Evolutionary conservation across 257 asterid species (phyloP).

Genomic region (Avicennia marina): DNA sequence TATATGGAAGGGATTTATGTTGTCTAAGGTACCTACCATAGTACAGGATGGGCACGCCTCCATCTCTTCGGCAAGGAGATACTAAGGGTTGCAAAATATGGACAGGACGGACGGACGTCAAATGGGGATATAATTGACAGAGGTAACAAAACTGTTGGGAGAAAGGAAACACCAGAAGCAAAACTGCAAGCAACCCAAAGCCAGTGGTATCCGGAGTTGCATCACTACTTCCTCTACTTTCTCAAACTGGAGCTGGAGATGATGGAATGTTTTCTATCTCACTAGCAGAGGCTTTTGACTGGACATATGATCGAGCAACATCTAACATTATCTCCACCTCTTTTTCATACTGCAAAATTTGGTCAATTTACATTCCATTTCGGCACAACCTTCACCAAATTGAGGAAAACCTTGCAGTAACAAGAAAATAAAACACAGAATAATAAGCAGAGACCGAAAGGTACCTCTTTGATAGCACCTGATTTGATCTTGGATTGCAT

Average conservation of each 20-base stretch:
- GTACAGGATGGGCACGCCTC: no score
- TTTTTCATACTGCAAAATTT: slow-evolving; percentile 80
- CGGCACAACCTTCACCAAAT: not conserved
- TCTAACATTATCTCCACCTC: slow-evolving; percentile 87
- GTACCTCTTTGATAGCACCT: slow-evolving; percentile 85
- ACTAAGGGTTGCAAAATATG: no score
- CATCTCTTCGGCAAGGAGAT: no score
- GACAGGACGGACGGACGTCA: slow-evolving; percentile 4
- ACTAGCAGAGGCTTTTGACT: slow-evolving; percentile 37
- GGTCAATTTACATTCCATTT: not conserved
- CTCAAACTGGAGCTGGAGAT: slow-evolving; percentile 30
- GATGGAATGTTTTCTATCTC: slow-evolving; percentile 27
- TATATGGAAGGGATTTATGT: no score
- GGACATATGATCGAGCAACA: slow-evolving; percentile 59
- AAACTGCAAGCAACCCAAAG: slow-evolving; percentile 10
- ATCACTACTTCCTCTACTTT: slow-evolving; percentile 22
- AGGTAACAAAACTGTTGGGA: no score
- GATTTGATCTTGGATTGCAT: slow-evolving; percentile 95
- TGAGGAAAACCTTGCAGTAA: no score
- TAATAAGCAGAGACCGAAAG: not conserved
- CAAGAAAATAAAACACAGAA: not conserved
- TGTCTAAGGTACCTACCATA: no score
- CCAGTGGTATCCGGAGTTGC: not conserved
- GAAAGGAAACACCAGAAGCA: not conserved
- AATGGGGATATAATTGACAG: slow-evolving; percentile 7